phyloP scores from a whole-genome alignment of 805 yeast genomes.

The Starmera quercuum region DNA sequence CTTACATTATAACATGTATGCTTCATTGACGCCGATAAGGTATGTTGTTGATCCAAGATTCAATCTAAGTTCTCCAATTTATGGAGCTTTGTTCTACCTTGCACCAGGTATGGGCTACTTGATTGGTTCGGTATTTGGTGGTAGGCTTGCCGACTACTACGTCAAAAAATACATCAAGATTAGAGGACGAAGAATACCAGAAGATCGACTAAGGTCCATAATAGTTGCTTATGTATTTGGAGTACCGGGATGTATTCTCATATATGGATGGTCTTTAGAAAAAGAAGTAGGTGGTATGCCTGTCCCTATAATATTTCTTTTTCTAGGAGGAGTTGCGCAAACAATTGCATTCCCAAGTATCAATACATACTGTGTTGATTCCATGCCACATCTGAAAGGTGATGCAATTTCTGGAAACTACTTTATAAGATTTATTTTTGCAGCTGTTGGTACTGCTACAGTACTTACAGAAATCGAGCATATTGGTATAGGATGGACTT shows the following conservation, averaged over 20 bases:
- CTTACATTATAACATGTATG: conserved; percentile 42
- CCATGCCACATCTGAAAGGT: conserved; percentile 45
- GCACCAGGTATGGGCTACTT: conserved; percentile 53
- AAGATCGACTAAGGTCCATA: conserved; percentile 40
- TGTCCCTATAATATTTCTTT: conserved; percentile 42
- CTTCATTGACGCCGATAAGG: conserved; percentile 46
- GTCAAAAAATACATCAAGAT: conserved; percentile 35
- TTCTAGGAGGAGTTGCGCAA: conserved; percentile 41
- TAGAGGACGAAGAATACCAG: conserved; percentile 37
- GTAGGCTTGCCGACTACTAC: conserved; percentile 40
- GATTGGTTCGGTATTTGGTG: conserved; percentile 43
- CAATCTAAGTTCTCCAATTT: conserved; percentile 37
- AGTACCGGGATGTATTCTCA: conserved; percentile 35
- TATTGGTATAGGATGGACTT: conserved; percentile 53
- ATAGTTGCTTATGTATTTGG: conserved; percentile 32
- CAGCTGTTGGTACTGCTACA: conserved; percentile 44
- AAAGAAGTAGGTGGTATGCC: conserved; percentile 47
- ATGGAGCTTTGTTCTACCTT: conserved; percentile 45
- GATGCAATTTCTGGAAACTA: conserved; percentile 52
- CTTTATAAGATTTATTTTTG: conserved; percentile 40
- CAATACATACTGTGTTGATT: conserved; percentile 53
- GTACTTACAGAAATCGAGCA: conserved; percentile 35
- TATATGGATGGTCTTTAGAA: conserved; percentile 49
- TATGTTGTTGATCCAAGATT: conserved; percentile 50
- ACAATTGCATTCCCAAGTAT: conserved; percentile 43